phyloP scores from a whole-genome alignment of 2,329 filamentous ascomycete species.

The Alternaria burnsii region DNA sequence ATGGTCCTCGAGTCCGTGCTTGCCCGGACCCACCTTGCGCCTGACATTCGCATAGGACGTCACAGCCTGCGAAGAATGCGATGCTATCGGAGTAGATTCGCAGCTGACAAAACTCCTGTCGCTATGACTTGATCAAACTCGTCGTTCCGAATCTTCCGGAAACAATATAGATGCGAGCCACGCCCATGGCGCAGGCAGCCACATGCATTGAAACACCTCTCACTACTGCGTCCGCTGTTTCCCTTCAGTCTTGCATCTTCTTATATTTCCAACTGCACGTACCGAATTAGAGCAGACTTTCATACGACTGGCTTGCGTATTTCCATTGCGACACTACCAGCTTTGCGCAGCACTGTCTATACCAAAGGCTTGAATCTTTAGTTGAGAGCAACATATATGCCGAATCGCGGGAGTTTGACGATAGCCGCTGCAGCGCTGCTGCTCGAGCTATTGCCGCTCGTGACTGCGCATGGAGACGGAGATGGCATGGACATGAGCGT shows the following conservation, averaged over 20 bases:
- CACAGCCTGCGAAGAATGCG: conserved; percentile 27
- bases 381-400: conserved; percentile 37
- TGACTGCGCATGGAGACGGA: conserved; percentile 54
- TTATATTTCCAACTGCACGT: conserved; percentile 10
- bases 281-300: conserved; percentile 2
- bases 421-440: conserved; percentile 51
- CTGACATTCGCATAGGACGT: conserved; percentile 18
- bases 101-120: conserved; percentile 39
- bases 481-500: conserved; percentile 39
- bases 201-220: conserved; percentile 9
- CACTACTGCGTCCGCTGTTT: conserved; percentile 18
- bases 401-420: conserved; percentile 26
- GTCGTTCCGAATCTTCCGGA: conserved; percentile 39
- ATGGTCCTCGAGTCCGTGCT: conserved; percentile 9
- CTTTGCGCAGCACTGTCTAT: conserved; percentile 1
- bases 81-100: conserved; percentile 33
- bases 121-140: conserved; percentile 26
- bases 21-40: conserved; percentile 16
- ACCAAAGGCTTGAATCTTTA: conserved; percentile 1
- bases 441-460: conserved; percentile 51
- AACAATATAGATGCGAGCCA: conserved; percentile 24
- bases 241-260: conserved; percentile 8
- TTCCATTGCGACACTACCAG: not conserved
- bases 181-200: conserved; percentile 9
- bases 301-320: not conserved